phyloP scores from a whole-genome alignment of 805 yeast genomes.

The Kazachstania kunashirensis region DNA sequence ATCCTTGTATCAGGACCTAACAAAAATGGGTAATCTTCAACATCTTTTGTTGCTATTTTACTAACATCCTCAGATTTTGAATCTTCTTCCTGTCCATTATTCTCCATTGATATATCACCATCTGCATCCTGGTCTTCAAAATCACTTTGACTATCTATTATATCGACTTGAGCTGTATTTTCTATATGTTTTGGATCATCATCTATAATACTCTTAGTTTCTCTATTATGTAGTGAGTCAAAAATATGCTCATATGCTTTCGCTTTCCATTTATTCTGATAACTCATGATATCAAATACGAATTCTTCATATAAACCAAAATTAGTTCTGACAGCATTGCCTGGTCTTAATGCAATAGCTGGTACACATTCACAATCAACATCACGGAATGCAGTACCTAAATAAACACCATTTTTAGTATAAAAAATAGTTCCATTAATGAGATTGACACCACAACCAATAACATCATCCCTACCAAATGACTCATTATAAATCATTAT shows the following conservation, averaged over 20 bases:
- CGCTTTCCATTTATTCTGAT: slow-evolving; percentile 39
- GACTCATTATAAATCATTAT: slow-evolving; percentile 16
- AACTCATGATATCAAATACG: slow-evolving; percentile 48
- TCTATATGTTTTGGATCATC: not conserved
- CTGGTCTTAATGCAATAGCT: slow-evolving; percentile 32
- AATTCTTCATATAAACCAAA: slow-evolving; percentile 44
- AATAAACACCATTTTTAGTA: slow-evolving; percentile 69
- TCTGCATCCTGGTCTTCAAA: not conserved
- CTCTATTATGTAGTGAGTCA: slow-evolving; percentile 23
- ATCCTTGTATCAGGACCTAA: slow-evolving; percentile 16
- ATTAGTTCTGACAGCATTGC: slow-evolving; percentile 29
- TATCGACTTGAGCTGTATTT: not conserved
- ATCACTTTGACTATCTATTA: not conserved
- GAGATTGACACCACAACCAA: slow-evolving; percentile 81
- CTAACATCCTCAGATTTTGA: not conserved
- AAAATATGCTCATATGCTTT: slow-evolving; percentile 27
- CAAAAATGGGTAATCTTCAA: slow-evolving; percentile 5
- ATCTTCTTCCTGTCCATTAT: not conserved
- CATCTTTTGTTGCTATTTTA: not conserved
- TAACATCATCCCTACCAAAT: slow-evolving; percentile 49
- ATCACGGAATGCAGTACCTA: slow-evolving; percentile 47
- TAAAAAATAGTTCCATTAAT: slow-evolving; percentile 53
- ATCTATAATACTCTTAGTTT: slow-evolving; percentile 2
- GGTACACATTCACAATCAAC: slow-evolving; percentile 39
- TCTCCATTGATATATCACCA: not conserved